Evolutionary conservation across 495 filamentous ascomycete species (phyloP), one percentile per base, ranked within the genome.

Genomic region (Staphylotrichum longicolle): DNA sequence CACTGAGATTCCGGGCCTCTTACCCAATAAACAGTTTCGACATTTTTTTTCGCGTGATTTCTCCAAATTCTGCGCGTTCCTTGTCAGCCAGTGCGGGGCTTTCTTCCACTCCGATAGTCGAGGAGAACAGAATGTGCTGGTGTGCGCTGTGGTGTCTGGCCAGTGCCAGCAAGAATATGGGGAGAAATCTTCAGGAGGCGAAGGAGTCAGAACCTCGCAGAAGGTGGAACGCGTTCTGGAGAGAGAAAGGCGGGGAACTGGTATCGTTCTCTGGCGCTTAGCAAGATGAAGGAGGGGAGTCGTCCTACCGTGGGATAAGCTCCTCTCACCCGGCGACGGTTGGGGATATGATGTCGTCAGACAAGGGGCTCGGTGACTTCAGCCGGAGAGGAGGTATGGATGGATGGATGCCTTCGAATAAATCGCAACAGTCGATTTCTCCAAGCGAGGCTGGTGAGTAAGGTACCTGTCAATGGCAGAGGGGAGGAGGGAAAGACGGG

Each of bases 21-120:
- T 82, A 95, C 91, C 91, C 91, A 70, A 96, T 88, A 73, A 95
- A 96, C 59, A 96, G 80, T 74, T 96, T 96, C 35, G 91, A 83
- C 91, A 96, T 96, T 57, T 65, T 27, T 27, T 27, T 82, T 72
- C 66, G 35, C 32, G 60, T 20, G 62, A 45, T 61, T 57, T 55
- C n/a, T 20, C 50, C 7, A 14, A 40, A 34, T 15, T 34, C 12
- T 35, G 15, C 5, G 39, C 6, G 20, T 8, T 44, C 47, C 15
- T 58, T 33, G 42, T 51, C 33, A 42, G 50, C 15, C 15, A 11
- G 44, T 34, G 49, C 14, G 35, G 32, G 30, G 54, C 14, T 7
- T 45, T 54, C 32, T 9, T 14, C 4, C 8, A 8, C 7, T 50
- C 10, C n/a, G 34, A 5, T 12, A 20, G 30, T 20, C 39, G 33